These are phyloP conservation scores for Berberis thunbergii DNA, from an alignment of 164 flowering plant genomes.

Conservation along the genomic window DNA sequence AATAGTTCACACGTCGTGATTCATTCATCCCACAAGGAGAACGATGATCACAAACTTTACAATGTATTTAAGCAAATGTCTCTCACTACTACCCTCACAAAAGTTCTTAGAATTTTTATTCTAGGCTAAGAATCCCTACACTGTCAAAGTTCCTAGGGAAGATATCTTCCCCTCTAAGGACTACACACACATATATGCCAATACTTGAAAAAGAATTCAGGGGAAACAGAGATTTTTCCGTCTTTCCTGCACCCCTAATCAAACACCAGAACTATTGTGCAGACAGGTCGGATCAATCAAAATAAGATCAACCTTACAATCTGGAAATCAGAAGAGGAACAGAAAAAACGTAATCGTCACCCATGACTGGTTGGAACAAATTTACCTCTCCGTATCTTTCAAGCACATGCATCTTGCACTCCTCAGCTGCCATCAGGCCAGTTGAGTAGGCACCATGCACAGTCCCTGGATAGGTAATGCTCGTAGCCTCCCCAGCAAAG, in stretches of 20 bases:
- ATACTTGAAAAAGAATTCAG: conserved; percentile 3
- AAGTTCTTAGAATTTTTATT: background rate
- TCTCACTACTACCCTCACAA: too few species aligned
- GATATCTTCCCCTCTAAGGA: background rate
- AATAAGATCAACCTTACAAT: conserved; percentile 24
- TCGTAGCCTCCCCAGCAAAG: conserved; percentile 97
- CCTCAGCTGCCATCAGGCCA: conserved; percentile 91
- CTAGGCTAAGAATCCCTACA: background rate
- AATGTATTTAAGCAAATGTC: too few species aligned
- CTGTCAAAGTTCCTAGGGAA: background rate
- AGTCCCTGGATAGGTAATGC: conserved; percentile 64
- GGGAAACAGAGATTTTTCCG: conserved; percentile 1
- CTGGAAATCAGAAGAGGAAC: conserved; percentile 82
- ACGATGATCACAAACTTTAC: too few species aligned
- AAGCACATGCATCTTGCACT: conserved; percentile 82
- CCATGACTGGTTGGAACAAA: conserved; percentile 61
- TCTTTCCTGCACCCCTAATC: background rate
- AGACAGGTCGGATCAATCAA: conserved; percentile 2
- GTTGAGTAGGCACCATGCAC: conserved; percentile 95
- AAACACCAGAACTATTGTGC: conserved; percentile 5
- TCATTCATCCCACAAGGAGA: too few species aligned
- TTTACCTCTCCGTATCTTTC: conserved; percentile 73
- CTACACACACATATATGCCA: conserved; percentile 2
- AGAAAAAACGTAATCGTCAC: conserved; percentile 36
- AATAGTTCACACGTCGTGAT: too few species aligned